These are phyloP conservation scores for Striga hermonthica DNA, from an alignment of 305 asterid genomes.

Conservation along the genomic window DNA sequence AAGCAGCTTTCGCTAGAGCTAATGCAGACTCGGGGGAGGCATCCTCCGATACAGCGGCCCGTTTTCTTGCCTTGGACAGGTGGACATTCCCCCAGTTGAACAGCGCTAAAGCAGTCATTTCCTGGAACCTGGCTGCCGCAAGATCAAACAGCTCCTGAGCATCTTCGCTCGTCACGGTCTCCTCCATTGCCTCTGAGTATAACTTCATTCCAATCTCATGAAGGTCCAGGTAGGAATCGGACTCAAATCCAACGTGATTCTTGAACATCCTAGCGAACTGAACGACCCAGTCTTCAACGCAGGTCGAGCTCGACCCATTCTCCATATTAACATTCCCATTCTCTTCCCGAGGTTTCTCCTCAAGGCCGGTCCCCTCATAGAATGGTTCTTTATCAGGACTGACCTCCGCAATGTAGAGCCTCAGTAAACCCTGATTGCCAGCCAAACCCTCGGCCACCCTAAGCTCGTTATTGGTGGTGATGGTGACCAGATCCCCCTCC, in stretches of 20 bases:
- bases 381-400: constrained; percentile 75
- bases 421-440: constrained; percentile 62
- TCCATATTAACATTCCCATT: constrained; percentile 37
- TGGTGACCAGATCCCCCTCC: constrained; percentile 89
- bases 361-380: constrained; percentile 56
- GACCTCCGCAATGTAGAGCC: constrained; percentile 74
- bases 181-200: constrained; percentile 89
- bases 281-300: constrained; percentile 76
- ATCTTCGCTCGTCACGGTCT: constrained; percentile 72
- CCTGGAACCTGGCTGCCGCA: constrained; percentile 80
- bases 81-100: constrained; percentile 93
- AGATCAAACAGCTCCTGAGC: constrained; percentile 73
- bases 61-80: constrained; percentile 79
- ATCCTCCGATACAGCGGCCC: constrained; percentile 56
- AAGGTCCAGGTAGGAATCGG: constrained; percentile 80
- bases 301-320: constrained; percentile 36
- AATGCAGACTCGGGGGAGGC: constrained; percentile 45
- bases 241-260: constrained; percentile 84
- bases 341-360: constrained; percentile 39
- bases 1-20: constrained; percentile 56
- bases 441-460: constrained; percentile 78
- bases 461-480: constrained; percentile 83
- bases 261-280: constrained; percentile 79
- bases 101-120: constrained; percentile 88
- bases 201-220: constrained; percentile 83